phyloP scores from a whole-genome alignment of 2,329 filamentous ascomycete genomes.

The Colletotrichum lini region DNA sequence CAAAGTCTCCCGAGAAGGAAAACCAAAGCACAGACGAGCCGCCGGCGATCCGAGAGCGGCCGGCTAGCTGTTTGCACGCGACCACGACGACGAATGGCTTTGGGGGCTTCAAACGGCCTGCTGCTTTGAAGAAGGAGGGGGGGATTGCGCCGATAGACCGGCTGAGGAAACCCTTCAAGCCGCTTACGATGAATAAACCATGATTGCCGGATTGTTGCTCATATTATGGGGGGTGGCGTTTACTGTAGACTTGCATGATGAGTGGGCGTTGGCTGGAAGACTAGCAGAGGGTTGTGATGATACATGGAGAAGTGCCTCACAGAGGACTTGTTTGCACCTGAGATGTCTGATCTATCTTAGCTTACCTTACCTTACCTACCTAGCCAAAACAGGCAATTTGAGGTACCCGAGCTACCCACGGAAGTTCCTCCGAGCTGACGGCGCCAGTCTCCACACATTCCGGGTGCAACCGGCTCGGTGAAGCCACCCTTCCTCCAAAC shows the following conservation, averaged over 20 bases:
- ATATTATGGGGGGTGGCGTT: slow-evolving; percentile 1
- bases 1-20: slow-evolving; percentile 44
- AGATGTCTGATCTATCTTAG: neutral
- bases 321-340: neutral
- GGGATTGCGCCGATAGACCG: slow-evolving; percentile 65
- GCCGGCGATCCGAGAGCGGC: slow-evolving; percentile 53
- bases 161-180: slow-evolving; percentile 70
- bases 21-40: slow-evolving; percentile 49
- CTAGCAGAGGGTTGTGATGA: neutral
- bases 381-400: neutral
- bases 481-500: neutral
- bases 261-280: neutral
- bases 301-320: neutral
- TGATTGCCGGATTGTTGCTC: slow-evolving; percentile 10
- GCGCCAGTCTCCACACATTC: neutral
- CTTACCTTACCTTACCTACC: neutral
- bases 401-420: neutral
- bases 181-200: slow-evolving; percentile 65
- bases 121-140: slow-evolving; percentile 55
- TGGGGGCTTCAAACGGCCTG: slow-evolving; percentile 60
- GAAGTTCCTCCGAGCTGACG: slow-evolving; percentile 8
- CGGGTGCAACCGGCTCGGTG: slow-evolving; percentile 17
- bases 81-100: slow-evolving; percentile 62
- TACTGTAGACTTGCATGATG: neutral
- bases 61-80: slow-evolving; percentile 64